Evolutionary conservation across 306 rosid species (phyloP).

Genomic region (Rosa multiflora): DNA sequence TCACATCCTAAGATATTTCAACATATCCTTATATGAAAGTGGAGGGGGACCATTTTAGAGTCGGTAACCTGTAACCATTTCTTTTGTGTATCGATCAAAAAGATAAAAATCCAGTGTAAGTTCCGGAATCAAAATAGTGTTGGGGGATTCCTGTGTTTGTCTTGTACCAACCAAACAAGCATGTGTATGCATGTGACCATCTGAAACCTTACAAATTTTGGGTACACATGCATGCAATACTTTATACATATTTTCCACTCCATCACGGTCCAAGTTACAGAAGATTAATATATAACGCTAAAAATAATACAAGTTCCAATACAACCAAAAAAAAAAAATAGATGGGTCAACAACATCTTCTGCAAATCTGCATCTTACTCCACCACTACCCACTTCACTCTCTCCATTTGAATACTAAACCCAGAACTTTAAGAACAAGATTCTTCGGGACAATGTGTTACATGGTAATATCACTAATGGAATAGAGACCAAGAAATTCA

Average conservation of each 20-base stretch:
- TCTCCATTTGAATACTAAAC: neutral
- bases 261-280: conserved; percentile 21
- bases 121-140: conserved; percentile 6
- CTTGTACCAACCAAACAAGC: conserved; percentile 23
- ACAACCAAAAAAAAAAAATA: neutral
- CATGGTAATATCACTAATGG: neutral
- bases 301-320: conserved; percentile 16
- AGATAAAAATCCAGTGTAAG: neutral
- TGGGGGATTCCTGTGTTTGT: conserved; percentile 22
- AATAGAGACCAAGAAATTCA: conserved; percentile 2
- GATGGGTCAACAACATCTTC: conserved; percentile 12
- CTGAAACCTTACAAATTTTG: neutral
- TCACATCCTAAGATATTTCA: too few relatives aligned
- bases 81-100: neutral
- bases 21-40: neutral
- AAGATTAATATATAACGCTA: neutral
- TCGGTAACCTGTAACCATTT: neutral
- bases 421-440: neutral
- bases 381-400: neutral
- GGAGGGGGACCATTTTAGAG: neutral
- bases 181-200: conserved; percentile 38
- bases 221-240: conserved; percentile 6
- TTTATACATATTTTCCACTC: neutral
- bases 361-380: neutral
- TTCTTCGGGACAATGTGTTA: neutral